Percentiles rank a stretch among this genome's conserved stretches.
Evolutionary conservation across 805 yeast genomes (phyloP).

Genomic region (Candida odintsovae): DNA sequence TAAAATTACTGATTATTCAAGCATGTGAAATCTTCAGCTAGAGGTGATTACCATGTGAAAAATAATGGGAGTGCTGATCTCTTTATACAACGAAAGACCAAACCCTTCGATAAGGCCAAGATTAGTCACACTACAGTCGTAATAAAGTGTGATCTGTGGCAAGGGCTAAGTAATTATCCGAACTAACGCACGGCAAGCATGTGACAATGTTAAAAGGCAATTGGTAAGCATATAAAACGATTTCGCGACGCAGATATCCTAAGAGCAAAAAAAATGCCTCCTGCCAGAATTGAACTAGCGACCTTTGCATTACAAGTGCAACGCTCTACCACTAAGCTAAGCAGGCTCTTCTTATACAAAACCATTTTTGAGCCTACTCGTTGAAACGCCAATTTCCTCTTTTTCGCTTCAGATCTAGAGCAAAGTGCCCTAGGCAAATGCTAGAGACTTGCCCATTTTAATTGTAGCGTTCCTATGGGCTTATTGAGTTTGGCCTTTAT

Average conservation of each 20-base stretch:
- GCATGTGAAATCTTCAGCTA: background rate
- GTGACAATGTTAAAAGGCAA: too few relatives aligned
- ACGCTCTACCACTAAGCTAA: conserved; percentile 99
- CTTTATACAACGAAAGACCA: too few relatives aligned
- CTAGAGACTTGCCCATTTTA: too few relatives aligned
- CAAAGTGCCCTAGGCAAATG: too few relatives aligned
- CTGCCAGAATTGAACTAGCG: conserved; percentile 88
- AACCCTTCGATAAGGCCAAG: too few relatives aligned
- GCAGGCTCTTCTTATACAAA: too few relatives aligned
- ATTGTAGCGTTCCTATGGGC: too few relatives aligned
- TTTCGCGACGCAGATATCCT: too few relatives aligned
- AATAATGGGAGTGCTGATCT: background rate
- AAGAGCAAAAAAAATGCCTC: conserved; percentile 46
- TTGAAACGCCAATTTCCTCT: too few relatives aligned
- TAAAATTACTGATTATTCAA: background rate
- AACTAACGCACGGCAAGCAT: background rate
- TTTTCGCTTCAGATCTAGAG: too few relatives aligned
- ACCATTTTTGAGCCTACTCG: too few relatives aligned
- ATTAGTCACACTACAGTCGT: background rate
- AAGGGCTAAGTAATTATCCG: background rate
- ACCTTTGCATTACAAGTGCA: conserved; percentile 98
- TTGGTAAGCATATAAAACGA: background rate
- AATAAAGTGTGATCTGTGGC: background rate
- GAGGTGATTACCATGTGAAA: background rate
- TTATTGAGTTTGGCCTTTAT: too few relatives aligned